Evolutionary conservation across 345 rosid species (phyloP).

Genomic region (Salix dunnii): DNA sequence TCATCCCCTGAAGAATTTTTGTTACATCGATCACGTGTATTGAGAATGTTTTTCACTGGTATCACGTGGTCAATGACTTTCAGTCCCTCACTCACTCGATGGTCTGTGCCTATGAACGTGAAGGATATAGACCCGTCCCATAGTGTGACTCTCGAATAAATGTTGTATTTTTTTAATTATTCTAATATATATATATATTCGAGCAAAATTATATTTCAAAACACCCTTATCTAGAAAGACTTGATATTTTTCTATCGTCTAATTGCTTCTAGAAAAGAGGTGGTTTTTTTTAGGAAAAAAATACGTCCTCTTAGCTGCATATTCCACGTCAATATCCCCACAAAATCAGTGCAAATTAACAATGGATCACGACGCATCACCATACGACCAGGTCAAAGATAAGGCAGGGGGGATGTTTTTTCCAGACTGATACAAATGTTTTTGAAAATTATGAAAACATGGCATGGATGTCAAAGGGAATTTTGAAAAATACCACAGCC

Average conservation of each 20-base stretch:
- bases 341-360: constrained; percentile 28
- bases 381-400: not conserved
- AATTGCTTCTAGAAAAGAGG: constrained; percentile 14
- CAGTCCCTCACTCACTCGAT: not conserved
- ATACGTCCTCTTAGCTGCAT: not conserved
- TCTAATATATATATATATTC: no score
- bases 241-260: not conserved
- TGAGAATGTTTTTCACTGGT: not conserved
- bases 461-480: no score
- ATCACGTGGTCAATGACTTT: not conserved
- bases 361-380: not conserved
- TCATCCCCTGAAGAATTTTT: constrained; percentile 20
- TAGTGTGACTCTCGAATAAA: no score
- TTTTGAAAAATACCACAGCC: no score
- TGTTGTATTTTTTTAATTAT: no score
- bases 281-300: not conserved
- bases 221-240: no score
- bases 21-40: constrained; percentile 22
- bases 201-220: no score
- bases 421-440: no score
- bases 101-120: not conserved
- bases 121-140: not conserved
- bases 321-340: constrained; percentile 7
- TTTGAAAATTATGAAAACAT: no score
- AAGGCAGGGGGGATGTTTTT: no score